Evolutionary conservation across 2,329 filamentous ascomycete genomes (phyloP), one percentile per base, ranked within the genome.

Genomic region (Stemphylium beticola): DNA sequence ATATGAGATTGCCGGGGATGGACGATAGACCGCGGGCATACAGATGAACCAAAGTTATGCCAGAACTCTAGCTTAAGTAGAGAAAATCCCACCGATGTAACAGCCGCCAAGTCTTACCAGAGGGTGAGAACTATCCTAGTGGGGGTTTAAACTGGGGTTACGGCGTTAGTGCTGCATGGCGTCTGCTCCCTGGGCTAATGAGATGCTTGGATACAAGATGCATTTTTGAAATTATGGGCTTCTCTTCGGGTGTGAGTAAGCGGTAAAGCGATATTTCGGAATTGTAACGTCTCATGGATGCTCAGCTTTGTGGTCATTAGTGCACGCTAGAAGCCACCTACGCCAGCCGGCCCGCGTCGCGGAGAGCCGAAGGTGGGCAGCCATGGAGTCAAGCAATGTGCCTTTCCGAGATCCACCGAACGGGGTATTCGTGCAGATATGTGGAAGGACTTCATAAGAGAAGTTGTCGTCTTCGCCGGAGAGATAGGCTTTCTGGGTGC

Each of bases 351-450:
- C 22, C 38, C 50, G 39, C 20, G 14, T 34, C 37, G 53, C 17
- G 53, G 53, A 58, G 55, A 58, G 55, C 55, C 55, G 55, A 51
- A 55, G 31, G 18, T 15, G 40, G 22, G 24, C 15, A n/a, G 26
- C 31, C 24, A 20, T 20, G 17, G 5, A 22, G 0, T 32, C 15
- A 15, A n/a, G 12, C 12, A 55, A 74, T 20, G 77, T 77, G 6
- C 69, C 2, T 11, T 29, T 29, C 26, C 7, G 26, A 29, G 26
- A 11, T 2, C 10, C 9, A 29, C 26, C 8, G 10, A 29, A 29
- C 26, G 4, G 26, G 26, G 26, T 11, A 11, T 29, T 11, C 7
- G 10, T 29, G 26, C 9, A 29, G 26, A 2, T 9, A 2, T 9
- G 8, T 9, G 24, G 24, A 26, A 26, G 7, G 24, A 7, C 4